Evolutionary conservation across 352 stramenopile genomes (phyloP).

Genomic region (Phytophthora ramorum): DNA sequence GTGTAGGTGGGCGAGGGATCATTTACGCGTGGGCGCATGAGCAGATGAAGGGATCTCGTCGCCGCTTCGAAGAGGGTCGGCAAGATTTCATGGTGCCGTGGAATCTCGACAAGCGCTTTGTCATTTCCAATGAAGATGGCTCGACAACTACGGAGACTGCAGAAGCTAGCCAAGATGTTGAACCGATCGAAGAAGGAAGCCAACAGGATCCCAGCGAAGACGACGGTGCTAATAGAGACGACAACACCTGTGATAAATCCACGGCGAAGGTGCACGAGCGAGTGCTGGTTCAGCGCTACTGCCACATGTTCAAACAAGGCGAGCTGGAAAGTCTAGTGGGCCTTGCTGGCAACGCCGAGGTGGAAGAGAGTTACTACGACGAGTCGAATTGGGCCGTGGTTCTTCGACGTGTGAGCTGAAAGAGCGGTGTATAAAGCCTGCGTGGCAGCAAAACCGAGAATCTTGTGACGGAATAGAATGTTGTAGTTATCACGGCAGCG

Average conservation of each 20-base stretch:
- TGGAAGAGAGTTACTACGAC: constrained; percentile 87
- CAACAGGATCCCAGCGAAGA: constrained; percentile 1
- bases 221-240: constrained; percentile 15
- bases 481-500: constrained; percentile 13
- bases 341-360: constrained; percentile 61
- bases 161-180: constrained; percentile 7
- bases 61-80: constrained; percentile 66
- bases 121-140: constrained; percentile 20
- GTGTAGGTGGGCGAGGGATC: constrained; percentile 68
- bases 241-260: constrained; percentile 7
- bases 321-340: constrained; percentile 76
- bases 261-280: constrained; percentile 25
- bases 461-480: constrained; percentile 22
- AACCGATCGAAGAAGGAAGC: constrained; percentile 14
- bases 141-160: constrained; percentile 4
- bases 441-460: background rate
- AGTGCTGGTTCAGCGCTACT: constrained; percentile 86
- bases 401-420: constrained; percentile 62
- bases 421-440: background rate
- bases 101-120: constrained; percentile 87
- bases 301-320: constrained; percentile 90
- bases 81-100: constrained; percentile 92
- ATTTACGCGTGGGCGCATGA: constrained; percentile 91
- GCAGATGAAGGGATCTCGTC: constrained; percentile 77
- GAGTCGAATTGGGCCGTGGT: constrained; percentile 90